Evolutionary conservation across 2,329 filamentous ascomycete genomes (phyloP).

Genomic region (Sordariomycetes sp.): DNA sequence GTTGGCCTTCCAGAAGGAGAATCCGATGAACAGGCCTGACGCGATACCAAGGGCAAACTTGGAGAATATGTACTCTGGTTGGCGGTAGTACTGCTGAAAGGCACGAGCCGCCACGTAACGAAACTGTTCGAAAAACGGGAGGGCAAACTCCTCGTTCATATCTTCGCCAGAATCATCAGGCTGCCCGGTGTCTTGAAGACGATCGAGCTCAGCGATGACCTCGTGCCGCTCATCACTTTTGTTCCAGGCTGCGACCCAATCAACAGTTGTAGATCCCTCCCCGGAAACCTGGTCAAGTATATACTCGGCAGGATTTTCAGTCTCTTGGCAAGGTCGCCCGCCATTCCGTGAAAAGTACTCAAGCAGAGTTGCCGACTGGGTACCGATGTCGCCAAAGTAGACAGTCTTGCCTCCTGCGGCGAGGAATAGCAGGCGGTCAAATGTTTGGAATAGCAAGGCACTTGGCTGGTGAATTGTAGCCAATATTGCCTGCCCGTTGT

Average conservation of each 20-base stretch:
- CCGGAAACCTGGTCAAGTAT: constrained; percentile 48
- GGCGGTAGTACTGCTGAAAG: constrained; percentile 89
- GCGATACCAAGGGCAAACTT: constrained; percentile 50
- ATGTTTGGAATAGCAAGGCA: constrained; percentile 87
- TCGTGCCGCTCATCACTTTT: constrained; percentile 32
- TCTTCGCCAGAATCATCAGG: no score
- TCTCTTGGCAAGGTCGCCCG: constrained; percentile 39
- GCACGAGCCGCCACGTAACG: constrained; percentile 60
- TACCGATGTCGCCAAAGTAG: constrained; percentile 73
- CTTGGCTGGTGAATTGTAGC: constrained; percentile 96
- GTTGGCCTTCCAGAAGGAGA: constrained; percentile 66
- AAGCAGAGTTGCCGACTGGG: constrained; percentile 39
- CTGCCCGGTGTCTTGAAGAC: no score
- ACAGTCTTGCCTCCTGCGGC: constrained; percentile 68
- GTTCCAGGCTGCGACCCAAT: constrained; percentile 50
- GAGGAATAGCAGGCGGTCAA: constrained; percentile 74
- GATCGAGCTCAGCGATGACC: constrained; percentile 34
- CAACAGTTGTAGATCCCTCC: constrained; percentile 38
- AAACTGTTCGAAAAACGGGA: constrained; percentile 61
- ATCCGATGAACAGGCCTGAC: constrained; percentile 66
- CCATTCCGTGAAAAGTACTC: constrained; percentile 53
- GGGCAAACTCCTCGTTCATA: constrained; percentile 73
- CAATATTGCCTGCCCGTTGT: constrained; percentile 82
- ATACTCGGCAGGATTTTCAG: constrained; percentile 61
- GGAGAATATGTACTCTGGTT: constrained; percentile 79